A percentile compares a stretch with the other conserved stretches of the same genome.
Evolutionary conservation across 116 monocot species (phyloP).

Genomic region (Dioscorea cayenensis): DNA sequence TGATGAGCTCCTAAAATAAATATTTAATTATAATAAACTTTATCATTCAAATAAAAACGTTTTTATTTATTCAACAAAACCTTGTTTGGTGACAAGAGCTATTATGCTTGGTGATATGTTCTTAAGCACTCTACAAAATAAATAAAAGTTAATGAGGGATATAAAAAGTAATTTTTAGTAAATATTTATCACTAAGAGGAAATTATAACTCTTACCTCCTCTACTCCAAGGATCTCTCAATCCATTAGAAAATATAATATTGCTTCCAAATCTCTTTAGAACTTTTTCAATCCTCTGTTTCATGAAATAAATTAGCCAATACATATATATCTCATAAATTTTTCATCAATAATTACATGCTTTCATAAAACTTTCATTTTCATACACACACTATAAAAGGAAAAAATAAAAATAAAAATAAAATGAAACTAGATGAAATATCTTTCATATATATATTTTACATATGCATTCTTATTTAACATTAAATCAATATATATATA

Average conservation of each 20-base stretch:
- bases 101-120: conserved; percentile 79
- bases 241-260: conserved; percentile 94
- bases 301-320: not conserved
- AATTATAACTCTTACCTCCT: conserved; percentile 52
- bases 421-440: no score
- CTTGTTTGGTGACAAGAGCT: conserved; percentile 79
- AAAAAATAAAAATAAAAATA: no score
- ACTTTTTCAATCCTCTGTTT: conserved; percentile 64
- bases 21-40: not conserved
- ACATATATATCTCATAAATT: no score
- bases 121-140: conserved; percentile 48
- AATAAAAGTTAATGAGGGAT: not conserved
- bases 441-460: no score
- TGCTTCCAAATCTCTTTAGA: conserved; percentile 84
- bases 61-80: conserved; percentile 20
- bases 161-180: not conserved
- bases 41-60: not conserved
- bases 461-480: no score
- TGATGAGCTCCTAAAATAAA: conserved; percentile 34
- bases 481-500: no score
- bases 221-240: conserved; percentile 98
- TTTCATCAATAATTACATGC: no score
- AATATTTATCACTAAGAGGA: not conserved
- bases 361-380: no score
- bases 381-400: no score